Base-by-base conservation (phyloP, 495 filamentous ascomycete species). In the Podospora comata region DNA sequence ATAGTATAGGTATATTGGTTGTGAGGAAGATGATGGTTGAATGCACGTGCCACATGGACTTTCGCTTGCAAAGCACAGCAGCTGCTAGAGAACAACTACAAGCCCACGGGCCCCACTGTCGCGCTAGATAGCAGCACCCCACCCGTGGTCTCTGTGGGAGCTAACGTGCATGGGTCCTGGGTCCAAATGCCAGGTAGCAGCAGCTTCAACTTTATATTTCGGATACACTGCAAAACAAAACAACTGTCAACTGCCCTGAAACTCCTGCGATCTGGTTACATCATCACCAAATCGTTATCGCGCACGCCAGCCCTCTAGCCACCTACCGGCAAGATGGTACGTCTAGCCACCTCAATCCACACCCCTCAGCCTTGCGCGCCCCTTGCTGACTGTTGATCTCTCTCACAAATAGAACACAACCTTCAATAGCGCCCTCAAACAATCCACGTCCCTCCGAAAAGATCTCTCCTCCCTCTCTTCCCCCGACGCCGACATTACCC, bases 341-440 rank as follows among this genome's bases (percentile, higher is more conserved):
- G 39, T 2, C 39, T 11, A 6, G 30, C 39, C 15, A 16, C 39
- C 39, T 11, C 39, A 11, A 16, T 48, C 39, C 39, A 48, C 39
- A 11, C 5, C 13, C 13, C 15, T 16, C 39, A 48, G 15, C 39
- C 39, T 48, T 11, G 39, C 39, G 39, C 39, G 15, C 39, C 39
- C 7, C 39, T 48, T 48, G 39, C 39, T 48, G 15, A 48, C 39
- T 48, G 7, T 5, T 48, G 7, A 13, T 48, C 2, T 16, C 39
- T 48, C 9, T 3, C 13, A 3, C 39, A 11, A 39, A 48, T 2
- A 86, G 94, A 97, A 97, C 78, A 92, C 92, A 18, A 86, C 94
- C 69, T 97, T 97, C 86, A 97, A 97, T 79, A 94, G 93, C 19
- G 94, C 95, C 34, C 87, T 97, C 32, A 96, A 96, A 80, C 94